phyloP scores from a whole-genome alignment of 495 filamentous ascomycete species.

The Xeromyces bisporus region DNA sequence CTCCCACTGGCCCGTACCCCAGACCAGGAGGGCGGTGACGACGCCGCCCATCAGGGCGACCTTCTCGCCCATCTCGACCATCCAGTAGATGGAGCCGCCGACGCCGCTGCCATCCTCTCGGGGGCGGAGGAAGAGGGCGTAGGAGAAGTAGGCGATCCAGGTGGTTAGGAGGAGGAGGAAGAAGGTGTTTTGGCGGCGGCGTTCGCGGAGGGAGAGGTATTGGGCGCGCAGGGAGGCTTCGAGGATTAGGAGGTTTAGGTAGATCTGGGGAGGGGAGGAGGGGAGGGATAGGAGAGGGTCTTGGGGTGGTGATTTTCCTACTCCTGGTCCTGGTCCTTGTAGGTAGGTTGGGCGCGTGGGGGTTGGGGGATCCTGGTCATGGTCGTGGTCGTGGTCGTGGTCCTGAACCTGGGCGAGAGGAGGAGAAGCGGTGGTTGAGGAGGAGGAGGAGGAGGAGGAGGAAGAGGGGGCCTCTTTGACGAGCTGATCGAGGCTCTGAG shows the following conservation, averaged over 20 bases:
- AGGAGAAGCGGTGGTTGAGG: conserved; percentile 21
- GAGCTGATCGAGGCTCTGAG: conserved; percentile 60
- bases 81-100: conserved; percentile 90
- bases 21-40: conserved; percentile 66
- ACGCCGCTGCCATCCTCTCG: conserved; percentile 80
- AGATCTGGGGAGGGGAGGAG: conserved; percentile 91
- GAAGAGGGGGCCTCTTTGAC: conserved; percentile 64
- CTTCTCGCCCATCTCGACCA: conserved; percentile 74
- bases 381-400: conserved; percentile 15
- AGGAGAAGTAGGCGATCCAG: conserved; percentile 73
- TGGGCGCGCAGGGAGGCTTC: conserved; percentile 87
- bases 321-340: too few relatives aligned
- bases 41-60: conserved; percentile 76
- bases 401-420: conserved; percentile 14
- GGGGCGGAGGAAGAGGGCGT: conserved; percentile 73
- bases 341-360: too few relatives aligned
- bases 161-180: conserved; percentile 61
- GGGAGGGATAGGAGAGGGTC: conserved; percentile 72
- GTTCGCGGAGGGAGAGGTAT: conserved; percentile 74
- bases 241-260: conserved; percentile 92
- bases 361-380: conserved; percentile 20
- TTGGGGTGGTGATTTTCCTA: too few relatives aligned
- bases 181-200: conserved; percentile 88
- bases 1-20: conserved; percentile 91
- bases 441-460: conserved; percentile 17